These are phyloP conservation scores for Epichloe festucae DNA, from an alignment of 2,329 filamentous ascomycete genomes.

Conservation along the genomic window DNA sequence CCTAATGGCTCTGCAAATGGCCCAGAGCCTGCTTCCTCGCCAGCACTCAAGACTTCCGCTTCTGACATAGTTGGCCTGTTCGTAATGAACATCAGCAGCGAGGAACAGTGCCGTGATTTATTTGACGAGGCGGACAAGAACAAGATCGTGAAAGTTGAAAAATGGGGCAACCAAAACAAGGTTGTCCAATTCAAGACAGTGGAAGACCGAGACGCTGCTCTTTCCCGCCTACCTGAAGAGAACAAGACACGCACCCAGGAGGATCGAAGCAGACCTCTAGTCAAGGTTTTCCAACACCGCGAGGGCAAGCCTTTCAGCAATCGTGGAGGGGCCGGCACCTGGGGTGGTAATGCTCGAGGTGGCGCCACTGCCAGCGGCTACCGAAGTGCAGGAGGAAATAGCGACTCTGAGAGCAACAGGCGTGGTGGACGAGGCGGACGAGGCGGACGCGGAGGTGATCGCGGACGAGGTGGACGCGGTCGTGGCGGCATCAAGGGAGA, in stretches of 20 bases:
- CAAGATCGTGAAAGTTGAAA: slow-evolving; percentile 70
- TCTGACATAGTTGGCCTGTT: slow-evolving; percentile 75
- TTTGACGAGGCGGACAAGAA: slow-evolving; percentile 71
- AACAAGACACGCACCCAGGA: slow-evolving; percentile 60
- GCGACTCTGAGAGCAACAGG: slow-evolving; percentile 48
- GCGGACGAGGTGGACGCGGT: slow-evolving; percentile 43
- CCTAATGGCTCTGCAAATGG: slow-evolving; percentile 42
- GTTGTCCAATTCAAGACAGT: slow-evolving; percentile 72
- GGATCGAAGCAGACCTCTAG: slow-evolving; percentile 65
- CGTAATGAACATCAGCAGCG: slow-evolving; percentile 71
- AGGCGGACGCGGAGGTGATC: slow-evolving; percentile 44
- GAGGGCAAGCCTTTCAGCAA: slow-evolving; percentile 40
- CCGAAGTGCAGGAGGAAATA: slow-evolving; percentile 69
- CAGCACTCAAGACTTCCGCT: slow-evolving; percentile 44
- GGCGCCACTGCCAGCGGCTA: slow-evolving; percentile 57
- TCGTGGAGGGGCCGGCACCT: slow-evolving; percentile 54
- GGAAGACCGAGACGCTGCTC: slow-evolving; percentile 69
- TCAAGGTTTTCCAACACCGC: slow-evolving; percentile 70
- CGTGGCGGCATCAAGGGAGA: slow-evolving; percentile 47
- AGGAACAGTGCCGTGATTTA: slow-evolving; percentile 70
- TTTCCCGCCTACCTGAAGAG: slow-evolving; percentile 62
- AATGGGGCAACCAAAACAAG: slow-evolving; percentile 66
- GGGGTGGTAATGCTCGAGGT: slow-evolving; percentile 53
- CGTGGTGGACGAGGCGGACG: slow-evolving; percentile 43
- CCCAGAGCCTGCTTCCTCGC: slow-evolving; percentile 40